Evolutionary conservation across 2,329 filamentous ascomycete genomes (phyloP), one percentile per base, ranked within the genome.

Genomic region (Penicillium frequentans): DNA sequence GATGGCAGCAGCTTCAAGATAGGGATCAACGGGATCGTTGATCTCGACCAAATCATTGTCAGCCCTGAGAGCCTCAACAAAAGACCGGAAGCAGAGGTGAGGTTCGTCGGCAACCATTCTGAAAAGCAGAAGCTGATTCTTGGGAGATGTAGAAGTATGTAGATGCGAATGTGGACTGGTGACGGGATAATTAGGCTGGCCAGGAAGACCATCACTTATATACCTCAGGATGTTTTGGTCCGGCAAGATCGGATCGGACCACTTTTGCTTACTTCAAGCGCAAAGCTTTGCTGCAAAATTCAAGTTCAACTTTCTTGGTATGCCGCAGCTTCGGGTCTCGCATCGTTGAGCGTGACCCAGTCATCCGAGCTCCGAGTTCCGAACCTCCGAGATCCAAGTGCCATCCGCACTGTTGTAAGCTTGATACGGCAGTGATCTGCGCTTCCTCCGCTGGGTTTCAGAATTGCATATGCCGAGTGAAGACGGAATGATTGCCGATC

Each of bases 1-100:
- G 52, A 83, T 81, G 13, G 81, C 81, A 4, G 68, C 77, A 0
- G 71, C 75, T 62, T 82, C 78, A 33, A 82, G 72, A 49, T 81
- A 59, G 4, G 79, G 75, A 53, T 82, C 77, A 14, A 78, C 63
- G 1, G 58, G 55, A 6, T 50, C 49, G 55, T 79, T 69, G 58
- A 81, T 81, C 49, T 81, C 79, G 11, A 73, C 71, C 0, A 82
- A 64, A 62, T 82, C 79, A 31, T 68, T 64, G 56, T 82, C 79
- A 2, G 70, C 58, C 33, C 70, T 70, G 0, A 81, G 72, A 8
- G 70, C 67, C 1, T 81, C 72, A 37, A 82, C 72, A 53, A 82
- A 82, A 1, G 73, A 69, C 4, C 80, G 75, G 63, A 83, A 82
- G 58, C 74, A 73, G 49, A 75, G 66, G 37, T 74, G 64, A 27